Percentiles rank a stretch among this genome's conserved stretches.
phyloP scores from a whole-genome alignment of 805 yeast genomes.

The Ogataea pilisensis region DNA sequence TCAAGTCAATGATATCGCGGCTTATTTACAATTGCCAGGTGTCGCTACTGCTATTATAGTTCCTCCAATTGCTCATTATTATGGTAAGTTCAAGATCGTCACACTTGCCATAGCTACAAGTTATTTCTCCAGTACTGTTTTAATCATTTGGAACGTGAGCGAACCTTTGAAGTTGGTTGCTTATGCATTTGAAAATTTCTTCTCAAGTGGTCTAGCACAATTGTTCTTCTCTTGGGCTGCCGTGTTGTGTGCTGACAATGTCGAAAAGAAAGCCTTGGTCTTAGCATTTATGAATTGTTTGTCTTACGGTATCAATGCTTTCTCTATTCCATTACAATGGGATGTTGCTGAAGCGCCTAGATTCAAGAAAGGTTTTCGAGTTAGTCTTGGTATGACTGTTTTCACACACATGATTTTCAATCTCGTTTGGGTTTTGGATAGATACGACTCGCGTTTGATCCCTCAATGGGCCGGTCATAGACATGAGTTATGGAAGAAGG shows the following conservation, averaged over 20 bases:
- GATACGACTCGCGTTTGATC: slow-evolving; percentile 12
- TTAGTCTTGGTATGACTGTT: slow-evolving; percentile 11
- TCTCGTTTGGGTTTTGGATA: slow-evolving; percentile 11
- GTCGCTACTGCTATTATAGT: slow-evolving; percentile 23
- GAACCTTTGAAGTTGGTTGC: slow-evolving; percentile 38
- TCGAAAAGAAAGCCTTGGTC: slow-evolving; percentile 21
- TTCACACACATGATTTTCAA: slow-evolving; percentile 10
- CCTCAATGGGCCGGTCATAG: slow-evolving; percentile 18
- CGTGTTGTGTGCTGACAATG: slow-evolving; percentile 17
- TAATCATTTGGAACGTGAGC: slow-evolving; percentile 47
- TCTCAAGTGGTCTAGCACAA: slow-evolving; percentile 17
- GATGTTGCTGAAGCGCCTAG: slow-evolving; percentile 11
- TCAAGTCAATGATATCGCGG: slow-evolving; percentile 16
- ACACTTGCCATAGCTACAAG: slow-evolving; percentile 3
- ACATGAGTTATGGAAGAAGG: slow-evolving; percentile 1
- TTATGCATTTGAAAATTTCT: slow-evolving; percentile 2
- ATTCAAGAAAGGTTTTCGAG: slow-evolving; percentile 15
- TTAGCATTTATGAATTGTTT: slow-evolving; percentile 14
- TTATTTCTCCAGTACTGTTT: slow-evolving; percentile 10
- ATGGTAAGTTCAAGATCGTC: slow-evolving; percentile 20
- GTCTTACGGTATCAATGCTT: slow-evolving; percentile 18
- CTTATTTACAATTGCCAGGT: slow-evolving; percentile 16
- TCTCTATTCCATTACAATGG: slow-evolving; percentile 20
- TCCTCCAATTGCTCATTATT: slow-evolving; percentile 38
- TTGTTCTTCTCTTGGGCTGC: slow-evolving; percentile 19